Evolutionary conservation across 1,284 basidiomycete species (phyloP), one percentile per base, ranked within the genome.

Genomic region (Cryptococcus maquisensis): DNA sequence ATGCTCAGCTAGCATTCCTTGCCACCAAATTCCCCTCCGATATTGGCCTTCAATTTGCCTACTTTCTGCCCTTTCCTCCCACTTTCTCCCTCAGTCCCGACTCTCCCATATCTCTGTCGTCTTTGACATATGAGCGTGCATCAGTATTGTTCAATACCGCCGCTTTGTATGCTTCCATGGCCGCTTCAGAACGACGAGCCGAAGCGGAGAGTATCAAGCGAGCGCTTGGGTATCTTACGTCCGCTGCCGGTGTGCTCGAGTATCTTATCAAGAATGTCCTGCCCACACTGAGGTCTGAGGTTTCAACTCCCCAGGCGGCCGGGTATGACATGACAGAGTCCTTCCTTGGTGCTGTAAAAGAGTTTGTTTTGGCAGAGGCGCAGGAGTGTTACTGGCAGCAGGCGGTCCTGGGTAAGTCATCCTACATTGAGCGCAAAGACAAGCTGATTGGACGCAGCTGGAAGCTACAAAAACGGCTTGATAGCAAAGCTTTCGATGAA

Each of bases 371-470:
- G 1, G 92, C 92, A 0, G 92, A 98, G 76, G 94, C 93, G 0
- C 94, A 98, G 68, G 95, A 98, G 78, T 96, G 92, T 68, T 90
- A 86, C 51, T 98, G 95, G 94, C 93, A 96, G 71, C 84, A 88
- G 63, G 94, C 92, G 6, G 86, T 88, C 60, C 77, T 90, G 59
- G 88, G 91, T 90, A 68, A 68, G 73, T 67, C 21, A 6, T n/a
- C 16, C 15, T 42, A 24, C 21, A 15, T 49, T 49, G 51, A 18
- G 20, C 13, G 13, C 42, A 13, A 15, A 6, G 18, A 23, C 26
- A 37, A 16, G 49, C 60, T 62, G 47, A 61, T 4, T 23, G 42
- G 28, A 23, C 23, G 40, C 55, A 68, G 68, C 90, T 86, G 85
- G 71, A 78, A 85, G 58, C 80, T 86, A 76, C 57, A 93, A 90